Percentiles rank a stretch among this genome's conserved stretches.
Evolutionary conservation across 331 rosid genomes (phyloP).

Genomic region (Prunus yedoensis): DNA sequence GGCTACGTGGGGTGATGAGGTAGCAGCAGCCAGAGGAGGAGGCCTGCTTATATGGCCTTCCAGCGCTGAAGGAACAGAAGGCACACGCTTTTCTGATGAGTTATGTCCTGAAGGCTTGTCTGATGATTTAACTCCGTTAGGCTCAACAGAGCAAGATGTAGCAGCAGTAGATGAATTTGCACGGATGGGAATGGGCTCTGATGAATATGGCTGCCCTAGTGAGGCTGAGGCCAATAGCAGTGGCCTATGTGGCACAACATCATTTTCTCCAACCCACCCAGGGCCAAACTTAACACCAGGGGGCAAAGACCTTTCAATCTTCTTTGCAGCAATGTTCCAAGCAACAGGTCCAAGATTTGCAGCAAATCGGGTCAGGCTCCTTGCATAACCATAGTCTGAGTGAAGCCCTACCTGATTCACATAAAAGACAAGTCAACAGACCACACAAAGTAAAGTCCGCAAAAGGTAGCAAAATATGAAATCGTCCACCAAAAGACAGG

Average conservation of each 20-base stretch:
- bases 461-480: constrained; percentile 1
- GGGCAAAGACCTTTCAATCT: constrained; percentile 46
- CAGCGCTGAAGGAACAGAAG: constrained; percentile 22
- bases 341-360: constrained; percentile 54
- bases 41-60: constrained; percentile 34
- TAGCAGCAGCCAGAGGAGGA: constrained; percentile 27
- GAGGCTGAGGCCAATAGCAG: constrained; percentile 20
- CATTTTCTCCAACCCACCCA: constrained; percentile 69
- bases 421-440: constrained; percentile 31
- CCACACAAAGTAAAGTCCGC: constrained; percentile 13
- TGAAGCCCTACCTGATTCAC: constrained; percentile 62
- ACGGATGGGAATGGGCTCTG: constrained; percentile 23
- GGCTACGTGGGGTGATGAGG: constrained; percentile 27
- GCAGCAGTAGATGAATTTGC: constrained; percentile 26
- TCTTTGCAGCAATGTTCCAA: constrained; percentile 58
- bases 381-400: constrained; percentile 55
- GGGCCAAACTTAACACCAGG: constrained; percentile 52
- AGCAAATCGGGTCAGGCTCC: constrained; percentile 67
- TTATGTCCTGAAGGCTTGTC: constrained; percentile 28
- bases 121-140: constrained; percentile 26
- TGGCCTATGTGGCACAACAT: constrained; percentile 31
- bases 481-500: background rate
- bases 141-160: constrained; percentile 24
- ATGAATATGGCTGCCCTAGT: constrained; percentile 24
- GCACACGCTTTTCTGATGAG: constrained; percentile 29